Evolutionary conservation across 2,329 filamentous ascomycete genomes (phyloP), one percentile per base, ranked within the genome.

Genomic region (Drechmeria coniospora): DNA sequence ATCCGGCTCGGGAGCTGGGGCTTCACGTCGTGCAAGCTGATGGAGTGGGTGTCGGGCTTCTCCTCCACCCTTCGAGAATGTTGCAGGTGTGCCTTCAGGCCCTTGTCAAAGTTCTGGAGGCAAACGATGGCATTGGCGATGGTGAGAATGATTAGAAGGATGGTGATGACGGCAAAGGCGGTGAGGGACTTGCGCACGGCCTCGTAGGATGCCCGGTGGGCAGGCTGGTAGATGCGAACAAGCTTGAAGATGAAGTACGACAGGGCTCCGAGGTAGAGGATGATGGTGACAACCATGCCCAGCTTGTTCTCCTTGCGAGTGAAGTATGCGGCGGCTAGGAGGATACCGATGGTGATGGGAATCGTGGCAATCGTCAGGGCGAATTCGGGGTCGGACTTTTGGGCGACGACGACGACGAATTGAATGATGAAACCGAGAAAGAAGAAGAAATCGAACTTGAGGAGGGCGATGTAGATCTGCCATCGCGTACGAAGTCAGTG

Each of bases 371-470:
- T 74, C 6, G 92, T 98, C 28, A 95, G 64, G 30, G 69, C 79
- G 43, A 90, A 82, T 52, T 98, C 90, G 43, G 73, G 61, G 36
- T 77, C 68, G 26, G 67, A 66, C 34, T 62, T 68, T 24, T 64
- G 61, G 24, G 71, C 76, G 33, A 98, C 84, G 33, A 95, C 79
- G 42, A 98, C 87, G 29, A 95, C 69, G 54, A 98, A 98, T 49
- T 98, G 90, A 25, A 98, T 82, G 6, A 90, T 95, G 54, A 98
- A 98, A 30, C 87, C 90, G 27, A 98, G 73, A 66, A 98, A 98
- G 65, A 98, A 95, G 73, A 98, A 98, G 57, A 98, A 95, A 58
- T 98, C 90, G 53, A 98, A 98, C 56, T 98, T 98, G 39, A 98
- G 68, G 8, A 98, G 69, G 21, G 90, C 83, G 46, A 98, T 94